A percentile compares a stretch with the other conserved stretches of the same genome.
Evolutionary conservation across 1,139 yeast species (phyloP).

Genomic region (Hansenula lynferdii): DNA sequence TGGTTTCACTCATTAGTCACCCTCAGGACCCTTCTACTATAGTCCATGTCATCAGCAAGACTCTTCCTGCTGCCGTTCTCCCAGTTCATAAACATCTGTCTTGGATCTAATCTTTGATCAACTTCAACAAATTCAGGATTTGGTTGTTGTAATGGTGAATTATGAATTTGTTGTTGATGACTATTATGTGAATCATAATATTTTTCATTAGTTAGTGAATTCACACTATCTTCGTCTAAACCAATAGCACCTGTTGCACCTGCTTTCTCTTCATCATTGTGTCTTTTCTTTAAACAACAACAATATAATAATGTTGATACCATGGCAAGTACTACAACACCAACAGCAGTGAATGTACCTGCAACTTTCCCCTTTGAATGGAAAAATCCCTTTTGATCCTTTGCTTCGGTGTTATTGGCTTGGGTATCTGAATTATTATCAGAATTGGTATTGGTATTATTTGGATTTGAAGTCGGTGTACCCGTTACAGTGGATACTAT

Average conservation of each 20-base stretch:
- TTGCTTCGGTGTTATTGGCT: too few relatives aligned
- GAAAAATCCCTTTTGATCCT: constrained; percentile 24
- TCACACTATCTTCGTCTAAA: not conserved
- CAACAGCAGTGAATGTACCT: constrained; percentile 33
- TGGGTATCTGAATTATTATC: not conserved
- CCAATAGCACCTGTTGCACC: constrained; percentile 7
- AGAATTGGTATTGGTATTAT: not conserved
- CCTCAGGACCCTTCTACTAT: constrained; percentile 62
- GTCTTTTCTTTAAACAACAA: constrained; percentile 20
- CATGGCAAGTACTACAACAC: constrained; percentile 24
- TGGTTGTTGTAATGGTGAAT: not conserved
- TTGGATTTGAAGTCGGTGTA: constrained; percentile 14
- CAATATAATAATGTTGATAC: constrained; percentile 20
- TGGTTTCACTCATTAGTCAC: constrained; percentile 53
- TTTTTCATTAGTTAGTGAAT: not conserved
- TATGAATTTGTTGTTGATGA: not conserved
- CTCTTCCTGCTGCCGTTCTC: constrained; percentile 54
- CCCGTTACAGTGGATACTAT: constrained; percentile 22
- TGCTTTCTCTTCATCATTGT: constrained; percentile 24
- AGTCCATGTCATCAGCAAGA: constrained; percentile 71
- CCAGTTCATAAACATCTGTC: constrained; percentile 47
- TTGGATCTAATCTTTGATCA: constrained; percentile 68
- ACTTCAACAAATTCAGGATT: constrained; percentile 38
- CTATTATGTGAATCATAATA: too few relatives aligned
- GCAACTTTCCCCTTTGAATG: constrained; percentile 32